Base-by-base conservation (phyloP, 2,329 filamentous ascomycete genomes). In the Cryoendolithus antarcticus region DNA sequence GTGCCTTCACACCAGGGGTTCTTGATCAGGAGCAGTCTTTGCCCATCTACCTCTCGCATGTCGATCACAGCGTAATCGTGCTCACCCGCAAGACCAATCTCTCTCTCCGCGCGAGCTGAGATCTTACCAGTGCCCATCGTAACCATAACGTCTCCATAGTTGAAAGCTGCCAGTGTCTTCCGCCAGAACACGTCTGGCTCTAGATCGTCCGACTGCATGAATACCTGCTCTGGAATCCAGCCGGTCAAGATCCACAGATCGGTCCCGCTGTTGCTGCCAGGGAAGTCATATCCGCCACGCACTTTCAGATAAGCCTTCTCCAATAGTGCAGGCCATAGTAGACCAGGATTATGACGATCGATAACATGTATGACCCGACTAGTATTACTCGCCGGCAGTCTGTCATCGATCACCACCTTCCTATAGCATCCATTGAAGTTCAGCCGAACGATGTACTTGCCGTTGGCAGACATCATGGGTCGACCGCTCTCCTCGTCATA, bases 251-350 rank as follows among this genome's bases (percentile, higher is more conserved):
- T 81, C 76, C 85, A 93, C 3, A 98, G 64, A 60, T 98, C 91
- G 2, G 89, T 96, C 8, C 86, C 88, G 1, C 89, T 96, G 58
- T 96, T 96, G 54, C 91, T 96, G 6, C 91, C 91, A 0, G 91
- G 89, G 48, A 98, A 98, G 55, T 98, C 88, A 58, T 98, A 98
- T 28, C 91, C 91, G 21, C 91, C 91, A 40, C 89, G 76, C 8
- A 96, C 77, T 64, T 96, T 98, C 1, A 98, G 67, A 51, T 98
- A 98, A 0, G 91, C 91, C 57, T 98, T 98, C 58, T 98, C 91
- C 10, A 96, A 66, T 4, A 98, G 69, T 2, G 89, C 86, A 4
- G 91, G 91, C 86, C 89, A 96, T 9, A 96, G 63, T 9, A 93
- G 67, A n/a, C 65, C 69, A 3, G 83, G 81, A 47, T 94, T 86